These are phyloP conservation scores for Lolium perenne DNA, from an alignment of 176 grass and related monocot genomes.

Conservation along the genomic window DNA sequence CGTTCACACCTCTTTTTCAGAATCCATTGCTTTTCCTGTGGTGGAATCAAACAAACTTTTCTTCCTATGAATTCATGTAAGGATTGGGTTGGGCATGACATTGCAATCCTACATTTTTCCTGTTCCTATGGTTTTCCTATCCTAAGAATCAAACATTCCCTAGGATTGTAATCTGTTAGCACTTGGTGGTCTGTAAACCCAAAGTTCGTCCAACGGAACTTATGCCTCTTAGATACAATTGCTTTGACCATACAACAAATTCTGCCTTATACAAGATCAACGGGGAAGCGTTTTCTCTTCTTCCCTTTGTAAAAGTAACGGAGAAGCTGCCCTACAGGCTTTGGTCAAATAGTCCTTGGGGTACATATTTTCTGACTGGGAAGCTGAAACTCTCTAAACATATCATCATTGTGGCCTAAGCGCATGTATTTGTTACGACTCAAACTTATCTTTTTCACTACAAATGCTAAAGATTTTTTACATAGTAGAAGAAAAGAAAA, in stretches of 20 bases:
- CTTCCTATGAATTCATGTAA: no score
- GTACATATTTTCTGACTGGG: background rate
- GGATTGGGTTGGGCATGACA: no score
- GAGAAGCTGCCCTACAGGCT: background rate
- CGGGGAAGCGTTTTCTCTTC: background rate
- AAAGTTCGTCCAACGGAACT: background rate
- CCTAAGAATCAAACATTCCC: no score
- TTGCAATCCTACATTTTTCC: no score
- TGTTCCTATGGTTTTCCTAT: no score
- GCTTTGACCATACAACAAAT: background rate
- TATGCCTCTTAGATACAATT: background rate
- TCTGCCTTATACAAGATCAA: background rate
- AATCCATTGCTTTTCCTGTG: no score
- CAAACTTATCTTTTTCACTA: background rate
- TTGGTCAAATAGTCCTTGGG: background rate
- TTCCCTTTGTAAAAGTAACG: background rate
- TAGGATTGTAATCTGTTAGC: background rate
- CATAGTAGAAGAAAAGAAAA: background rate
- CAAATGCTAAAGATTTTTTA: conserved; percentile 9
- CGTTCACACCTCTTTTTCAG: no score
- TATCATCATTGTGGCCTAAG: background rate
- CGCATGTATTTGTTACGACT: background rate
- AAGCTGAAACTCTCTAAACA: conserved; percentile 7
- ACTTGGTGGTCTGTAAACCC: background rate
- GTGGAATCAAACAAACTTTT: no score